These are phyloP conservation scores for Eucalyptus albens DNA, from an alignment of 345 rosid genomes.

Conservation along the genomic window DNA sequence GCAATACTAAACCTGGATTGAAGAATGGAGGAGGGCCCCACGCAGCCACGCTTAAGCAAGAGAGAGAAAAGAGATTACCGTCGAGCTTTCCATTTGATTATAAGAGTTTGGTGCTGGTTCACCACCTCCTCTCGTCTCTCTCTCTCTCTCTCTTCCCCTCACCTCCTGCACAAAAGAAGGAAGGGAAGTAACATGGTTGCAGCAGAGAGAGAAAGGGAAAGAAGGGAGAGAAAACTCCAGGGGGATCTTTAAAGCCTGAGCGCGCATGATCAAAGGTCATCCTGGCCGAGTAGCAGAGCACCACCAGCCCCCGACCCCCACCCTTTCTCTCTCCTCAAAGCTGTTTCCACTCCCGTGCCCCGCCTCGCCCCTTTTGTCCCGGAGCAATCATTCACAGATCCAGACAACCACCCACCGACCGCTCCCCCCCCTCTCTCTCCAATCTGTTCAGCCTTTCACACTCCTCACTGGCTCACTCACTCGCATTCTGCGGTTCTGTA, in stretches of 20 bases:
- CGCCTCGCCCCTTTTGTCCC: not conserved
- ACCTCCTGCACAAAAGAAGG: not conserved
- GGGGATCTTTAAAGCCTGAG: not conserved
- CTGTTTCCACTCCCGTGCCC: not conserved
- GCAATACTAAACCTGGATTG: not conserved
- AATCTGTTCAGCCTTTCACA: not conserved
- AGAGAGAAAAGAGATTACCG: not conserved
- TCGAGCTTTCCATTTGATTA: not conserved
- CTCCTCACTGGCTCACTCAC: not conserved
- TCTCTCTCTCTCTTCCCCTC: not conserved
- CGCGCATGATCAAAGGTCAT: not conserved
- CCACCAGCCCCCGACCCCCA: not conserved
- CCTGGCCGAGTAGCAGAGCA: not conserved
- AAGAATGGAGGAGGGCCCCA: not conserved
- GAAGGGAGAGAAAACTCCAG: not conserved
- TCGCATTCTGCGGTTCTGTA: not conserved
- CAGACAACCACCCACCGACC: constrained; percentile 16
- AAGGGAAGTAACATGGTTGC: not conserved
- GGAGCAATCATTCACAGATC: constrained; percentile 18
- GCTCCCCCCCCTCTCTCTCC: not conserved
- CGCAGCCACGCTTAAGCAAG: not conserved
- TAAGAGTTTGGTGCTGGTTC: not conserved
- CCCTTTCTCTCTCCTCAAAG: not conserved
- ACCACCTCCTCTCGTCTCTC: not conserved
- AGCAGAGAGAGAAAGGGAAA: not conserved